Base-by-base conservation (phyloP, 192 early-diverging fungal species). In the Rhizophagus prolifer region DNA sequence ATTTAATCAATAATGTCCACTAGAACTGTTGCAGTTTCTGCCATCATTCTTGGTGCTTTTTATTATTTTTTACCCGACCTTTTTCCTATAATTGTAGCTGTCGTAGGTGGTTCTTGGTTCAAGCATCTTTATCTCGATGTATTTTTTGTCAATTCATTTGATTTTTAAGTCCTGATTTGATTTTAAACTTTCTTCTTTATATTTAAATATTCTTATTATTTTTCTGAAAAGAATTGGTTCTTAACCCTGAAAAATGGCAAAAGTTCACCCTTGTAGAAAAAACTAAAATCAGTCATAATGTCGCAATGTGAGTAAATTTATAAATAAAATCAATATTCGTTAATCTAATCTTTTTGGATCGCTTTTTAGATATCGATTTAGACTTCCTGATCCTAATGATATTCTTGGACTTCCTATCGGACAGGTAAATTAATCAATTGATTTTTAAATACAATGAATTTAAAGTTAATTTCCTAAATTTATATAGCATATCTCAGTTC, bases 371-470 rank as follows among this genome's bases (percentile, higher is more conserved):
- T 97, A 97, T 82, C 93, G 94, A 54, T 95, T 97, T 80, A 91
- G 81, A 59, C 88, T 97, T 44, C 93, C 94, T 7, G 54, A 82
- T 31, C 82, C 87, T 63, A 87, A 92, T 58, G 84, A 85, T 46
- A 74, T 83, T 38, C 86, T 98, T 62, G 95, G 95, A n/a, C 85
- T 98, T 67, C 96, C 96, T 61, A 95, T 94, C 77, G 96, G 96
- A 2, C 95, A 95, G 74, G 74, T 76, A 38, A 72, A 82, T 76
- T 83, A 54, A 25, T 34, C 50, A 47, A 16, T 30, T 62, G 10
- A 58, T 63, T 31, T 6, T 63, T 34, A 66, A 21, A 2, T 14
- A 34, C 26, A 5, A 0, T 6, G 36, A 38, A 38, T 38, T 38
- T 38, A 38, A 38, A 38, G 36, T 38, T 38, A 38, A 38, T 38